Conservation (phyloP, 2,329 filamentous ascomycete species). For the Colletotrichum liriopes region DNA sequence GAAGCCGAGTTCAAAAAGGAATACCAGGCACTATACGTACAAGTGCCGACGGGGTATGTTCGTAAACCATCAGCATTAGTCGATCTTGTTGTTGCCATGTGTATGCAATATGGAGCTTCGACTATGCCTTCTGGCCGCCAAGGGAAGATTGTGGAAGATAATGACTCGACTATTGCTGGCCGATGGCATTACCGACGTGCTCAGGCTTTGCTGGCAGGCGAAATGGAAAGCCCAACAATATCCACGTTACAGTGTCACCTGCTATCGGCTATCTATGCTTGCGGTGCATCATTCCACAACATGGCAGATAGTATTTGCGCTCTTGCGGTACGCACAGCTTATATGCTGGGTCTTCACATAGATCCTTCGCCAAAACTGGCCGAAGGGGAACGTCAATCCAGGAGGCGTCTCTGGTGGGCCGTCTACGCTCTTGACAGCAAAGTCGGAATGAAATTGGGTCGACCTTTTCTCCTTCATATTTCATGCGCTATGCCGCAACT, state of each 20-base stretch:
- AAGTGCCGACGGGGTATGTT: slow-evolving; percentile 43
- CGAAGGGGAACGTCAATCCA: slow-evolving; percentile 56
- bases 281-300: slow-evolving; percentile 64
- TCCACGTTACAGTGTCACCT: slow-evolving; percentile 65
- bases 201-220: slow-evolving; percentile 58
- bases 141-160: slow-evolving; percentile 9
- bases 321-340: slow-evolving; percentile 60
- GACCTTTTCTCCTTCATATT: slow-evolving; percentile 54
- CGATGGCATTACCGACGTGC: slow-evolving; percentile 63
- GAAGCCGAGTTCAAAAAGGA: slow-evolving; percentile 61
- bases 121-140: slow-evolving; percentile 40
- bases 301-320: slow-evolving; percentile 60
- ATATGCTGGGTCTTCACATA: slow-evolving; percentile 64
- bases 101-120: slow-evolving; percentile 63
- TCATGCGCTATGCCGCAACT: not conserved
- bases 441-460: slow-evolving; percentile 62
- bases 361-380: slow-evolving; percentile 58
- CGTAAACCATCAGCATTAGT: slow-evolving; percentile 61
- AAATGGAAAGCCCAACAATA: slow-evolving; percentile 64
- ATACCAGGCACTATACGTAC: slow-evolving; percentile 59
- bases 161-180: slow-evolving; percentile 61
- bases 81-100: slow-evolving; percentile 67
- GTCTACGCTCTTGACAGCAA: slow-evolving; percentile 66
- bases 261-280: slow-evolving; percentile 62
- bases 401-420: slow-evolving; percentile 68